These are phyloP conservation scores for Paecilomyces niveus DNA, from an alignment of 2,329 filamentous ascomycete genomes.

Conservation along the genomic window DNA sequence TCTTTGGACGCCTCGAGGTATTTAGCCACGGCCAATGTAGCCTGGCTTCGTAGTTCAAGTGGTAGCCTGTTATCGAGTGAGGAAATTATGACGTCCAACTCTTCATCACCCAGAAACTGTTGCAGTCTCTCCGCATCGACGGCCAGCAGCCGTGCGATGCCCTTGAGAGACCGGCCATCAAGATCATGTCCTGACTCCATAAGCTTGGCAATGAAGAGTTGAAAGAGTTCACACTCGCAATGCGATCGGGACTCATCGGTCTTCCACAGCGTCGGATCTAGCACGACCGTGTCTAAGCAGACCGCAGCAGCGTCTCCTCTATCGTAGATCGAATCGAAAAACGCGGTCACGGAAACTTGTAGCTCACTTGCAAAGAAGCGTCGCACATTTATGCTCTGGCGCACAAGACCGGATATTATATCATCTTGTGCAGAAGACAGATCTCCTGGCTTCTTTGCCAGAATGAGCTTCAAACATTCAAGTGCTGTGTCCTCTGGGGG, in stretches of 20 bases:
- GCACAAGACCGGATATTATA: conserved; percentile 40
- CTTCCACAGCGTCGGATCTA: conserved; percentile 40
- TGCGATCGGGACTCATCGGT: conserved; percentile 35
- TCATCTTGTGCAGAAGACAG: conserved; percentile 38
- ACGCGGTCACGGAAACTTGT: conserved; percentile 37
- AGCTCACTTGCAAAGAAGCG: conserved; percentile 37
- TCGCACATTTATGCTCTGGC: conserved; percentile 36
- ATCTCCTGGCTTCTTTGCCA: conserved; percentile 27
- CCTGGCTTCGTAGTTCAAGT: conserved; percentile 67
- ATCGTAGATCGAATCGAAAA: conserved; percentile 44
- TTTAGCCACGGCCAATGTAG: conserved; percentile 72
- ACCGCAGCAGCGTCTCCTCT: conserved; percentile 41
- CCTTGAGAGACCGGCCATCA: conserved; percentile 54
- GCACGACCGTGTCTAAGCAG: conserved; percentile 39
- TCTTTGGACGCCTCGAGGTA: conserved; percentile 72
- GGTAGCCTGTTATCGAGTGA: conserved; percentile 80
- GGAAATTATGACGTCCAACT: conserved; percentile 76
- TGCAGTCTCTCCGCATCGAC: conserved; percentile 46
- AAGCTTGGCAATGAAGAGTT: conserved; percentile 72
- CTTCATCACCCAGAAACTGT: conserved; percentile 55
- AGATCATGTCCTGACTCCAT: conserved; percentile 83
- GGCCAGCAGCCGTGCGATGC: conserved; percentile 52
- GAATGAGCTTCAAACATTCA: conserved; percentile 37
- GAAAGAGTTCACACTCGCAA: conserved; percentile 42
- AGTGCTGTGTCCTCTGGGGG: conserved; percentile 35